Percentiles rank a stretch among this genome's conserved stretches.
These are phyloP conservation scores for Chalara sp. DNA, from an alignment of 2,329 filamentous ascomycete species.

Conservation along the genomic window DNA sequence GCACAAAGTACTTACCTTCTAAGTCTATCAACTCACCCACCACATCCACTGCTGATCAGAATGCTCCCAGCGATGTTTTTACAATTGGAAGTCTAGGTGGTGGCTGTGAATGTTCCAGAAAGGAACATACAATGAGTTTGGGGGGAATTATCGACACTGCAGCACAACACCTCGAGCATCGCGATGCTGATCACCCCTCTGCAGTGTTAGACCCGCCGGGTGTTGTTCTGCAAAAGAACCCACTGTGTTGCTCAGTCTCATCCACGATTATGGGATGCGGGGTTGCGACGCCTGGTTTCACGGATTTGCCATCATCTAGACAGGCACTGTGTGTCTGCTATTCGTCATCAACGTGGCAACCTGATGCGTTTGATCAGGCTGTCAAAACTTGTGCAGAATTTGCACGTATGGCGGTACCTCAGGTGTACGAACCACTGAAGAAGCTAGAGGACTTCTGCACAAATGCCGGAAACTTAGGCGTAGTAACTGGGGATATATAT, in stretches of 20 bases:
- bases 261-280: background rate
- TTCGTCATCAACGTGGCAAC: constrained; percentile 15
- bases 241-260: background rate
- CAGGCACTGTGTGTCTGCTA: constrained; percentile 13
- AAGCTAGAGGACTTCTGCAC: constrained; percentile 15
- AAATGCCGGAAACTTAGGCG: background rate
- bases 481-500: background rate
- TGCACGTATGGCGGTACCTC: constrained; percentile 9
- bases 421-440: constrained; percentile 10
- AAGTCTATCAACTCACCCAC: too few species aligned
- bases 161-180: background rate
- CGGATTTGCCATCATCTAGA: background rate
- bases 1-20: too few species aligned
- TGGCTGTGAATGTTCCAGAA: background rate
- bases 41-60: too few species aligned
- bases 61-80: too few species aligned
- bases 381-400: constrained; percentile 17
- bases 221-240: too few species aligned
- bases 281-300: background rate
- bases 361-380: constrained; percentile 17
- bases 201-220: background rate
- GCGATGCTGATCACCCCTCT: background rate
- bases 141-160: background rate
- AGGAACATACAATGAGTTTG: background rate
- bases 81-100: too few species aligned